These are phyloP conservation scores for Letharia lupina DNA, from an alignment of 495 filamentous ascomycete genomes.

Conservation along the genomic window DNA sequence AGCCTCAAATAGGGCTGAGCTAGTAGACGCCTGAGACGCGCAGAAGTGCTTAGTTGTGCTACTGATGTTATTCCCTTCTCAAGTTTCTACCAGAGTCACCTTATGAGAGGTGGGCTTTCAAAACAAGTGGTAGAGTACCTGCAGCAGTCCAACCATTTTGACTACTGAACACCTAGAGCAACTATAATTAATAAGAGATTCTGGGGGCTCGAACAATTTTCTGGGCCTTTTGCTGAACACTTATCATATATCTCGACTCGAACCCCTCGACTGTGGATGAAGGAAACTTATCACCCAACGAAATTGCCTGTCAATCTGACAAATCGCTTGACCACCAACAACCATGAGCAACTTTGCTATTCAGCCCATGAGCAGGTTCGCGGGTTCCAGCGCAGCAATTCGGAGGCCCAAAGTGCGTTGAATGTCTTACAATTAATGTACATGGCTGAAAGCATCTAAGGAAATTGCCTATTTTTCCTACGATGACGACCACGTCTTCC, in stretches of 20 bases:
- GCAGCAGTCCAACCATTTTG: neutral
- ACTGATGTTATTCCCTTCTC: neutral
- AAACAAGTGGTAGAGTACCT: neutral
- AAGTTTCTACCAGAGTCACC: neutral
- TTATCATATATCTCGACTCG: neutral
- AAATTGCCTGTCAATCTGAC: neutral
- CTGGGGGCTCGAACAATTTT: neutral
- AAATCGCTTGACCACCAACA: neutral
- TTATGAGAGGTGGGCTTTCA: neutral
- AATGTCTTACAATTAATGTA: neutral
- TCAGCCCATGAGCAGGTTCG: constrained; percentile 6
- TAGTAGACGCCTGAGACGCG: constrained; percentile 1
- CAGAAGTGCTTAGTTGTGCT: neutral
- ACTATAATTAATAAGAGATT: neutral
- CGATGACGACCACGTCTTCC: constrained; percentile 70
- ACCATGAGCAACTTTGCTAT: constrained; percentile 15
- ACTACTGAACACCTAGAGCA: neutral
- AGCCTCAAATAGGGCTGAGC: neutral
- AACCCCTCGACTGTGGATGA: neutral
- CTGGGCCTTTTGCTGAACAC: neutral
- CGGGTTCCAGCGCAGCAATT: constrained; percentile 52
- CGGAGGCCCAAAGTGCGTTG: constrained; percentile 56
- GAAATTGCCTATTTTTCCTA: constrained; percentile 91
- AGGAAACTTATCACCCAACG: neutral
- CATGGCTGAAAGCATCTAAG: constrained; percentile 33